phyloP scores from a whole-genome alignment of 768 basidiomycete species.

The Wakefieldia striispora region DNA sequence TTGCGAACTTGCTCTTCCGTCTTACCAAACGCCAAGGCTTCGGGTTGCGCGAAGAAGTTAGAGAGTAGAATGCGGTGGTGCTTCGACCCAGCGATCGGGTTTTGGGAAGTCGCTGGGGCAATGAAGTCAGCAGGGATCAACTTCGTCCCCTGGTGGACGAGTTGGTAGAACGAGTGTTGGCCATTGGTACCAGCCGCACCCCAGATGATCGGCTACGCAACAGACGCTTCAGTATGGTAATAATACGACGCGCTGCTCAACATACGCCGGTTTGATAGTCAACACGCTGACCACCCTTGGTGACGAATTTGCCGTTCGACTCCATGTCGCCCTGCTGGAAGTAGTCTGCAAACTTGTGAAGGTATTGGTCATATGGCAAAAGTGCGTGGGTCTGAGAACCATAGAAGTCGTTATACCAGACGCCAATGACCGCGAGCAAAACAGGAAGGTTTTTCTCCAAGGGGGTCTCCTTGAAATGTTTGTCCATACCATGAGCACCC shows the following conservation, averaged over 20 bases:
- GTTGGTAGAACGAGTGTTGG: constrained; percentile 99
- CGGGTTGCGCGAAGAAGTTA: constrained; percentile 98
- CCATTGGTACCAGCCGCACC: constrained; percentile 98
- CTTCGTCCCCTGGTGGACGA: constrained; percentile 93
- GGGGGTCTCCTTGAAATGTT: constrained; percentile 88
- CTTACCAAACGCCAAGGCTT: constrained; percentile 98
- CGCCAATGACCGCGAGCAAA: constrained; percentile 80
- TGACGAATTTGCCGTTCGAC: constrained; percentile 96
- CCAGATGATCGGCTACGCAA: constrained; percentile 90
- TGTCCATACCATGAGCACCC: constrained; percentile 97
- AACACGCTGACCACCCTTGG: constrained; percentile 90
- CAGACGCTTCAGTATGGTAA: neutral
- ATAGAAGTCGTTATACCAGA: constrained; percentile 99
- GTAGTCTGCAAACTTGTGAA: constrained; percentile 99
- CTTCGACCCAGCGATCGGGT: constrained; percentile 82
- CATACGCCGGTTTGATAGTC: constrained; percentile 94
- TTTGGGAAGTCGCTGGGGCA: constrained; percentile 85
- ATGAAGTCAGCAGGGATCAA: constrained; percentile 90
- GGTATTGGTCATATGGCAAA: constrained; percentile 97
- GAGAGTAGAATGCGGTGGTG: constrained; percentile 97
- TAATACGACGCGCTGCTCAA: constrained; percentile 1
- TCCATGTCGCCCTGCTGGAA: constrained; percentile 99
- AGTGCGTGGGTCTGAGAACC: constrained; percentile 93
- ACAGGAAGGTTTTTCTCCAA: constrained; percentile 92
- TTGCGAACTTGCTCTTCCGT: constrained; percentile 80